These are phyloP conservation scores for Omphalotus guepiniiformis DNA, from an alignment of 768 basidiomycete species.

Conservation along the genomic window DNA sequence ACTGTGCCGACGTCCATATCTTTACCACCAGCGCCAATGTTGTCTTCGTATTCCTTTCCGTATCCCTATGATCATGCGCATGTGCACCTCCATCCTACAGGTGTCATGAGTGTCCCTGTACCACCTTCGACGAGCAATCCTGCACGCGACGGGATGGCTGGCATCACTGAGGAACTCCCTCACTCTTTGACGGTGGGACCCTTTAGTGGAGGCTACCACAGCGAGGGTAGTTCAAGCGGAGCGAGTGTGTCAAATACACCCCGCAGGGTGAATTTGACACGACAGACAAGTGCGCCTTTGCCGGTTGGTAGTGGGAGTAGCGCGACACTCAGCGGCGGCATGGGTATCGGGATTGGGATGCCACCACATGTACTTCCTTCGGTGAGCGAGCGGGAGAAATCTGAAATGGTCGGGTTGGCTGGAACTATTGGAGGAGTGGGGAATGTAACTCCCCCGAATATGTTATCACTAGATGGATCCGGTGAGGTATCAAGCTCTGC, in stretches of 20 bases:
- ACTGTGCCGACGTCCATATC: neutral
- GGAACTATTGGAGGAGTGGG: neutral
- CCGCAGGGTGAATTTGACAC: slow-evolving; percentile 37
- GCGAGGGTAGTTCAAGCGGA: no score
- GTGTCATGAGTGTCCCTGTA: slow-evolving; percentile 3
- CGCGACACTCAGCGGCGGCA: neutral
- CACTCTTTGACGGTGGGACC: no score
- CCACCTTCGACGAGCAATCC: neutral
- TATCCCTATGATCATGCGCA: neutral
- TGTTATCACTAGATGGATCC: no score
- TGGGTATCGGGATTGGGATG: slow-evolving; percentile 2
- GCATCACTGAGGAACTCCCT: no score
- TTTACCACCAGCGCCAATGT: neutral
- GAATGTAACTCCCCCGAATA: no score
- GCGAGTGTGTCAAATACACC: no score
- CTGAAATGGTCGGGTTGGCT: neutral
- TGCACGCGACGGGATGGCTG: no score
- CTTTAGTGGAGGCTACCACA: no score
- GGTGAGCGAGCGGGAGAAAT: slow-evolving; percentile 4
- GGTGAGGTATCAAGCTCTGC: no score
- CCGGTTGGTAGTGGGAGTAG: slow-evolving; percentile 20
- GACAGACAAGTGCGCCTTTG: slow-evolving; percentile 46
- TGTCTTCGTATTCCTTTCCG: slow-evolving; percentile 1
- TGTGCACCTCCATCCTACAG: neutral
- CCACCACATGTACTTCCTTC: slow-evolving; percentile 1